A percentile compares a stretch with the other conserved stretches of the same genome.
phyloP scores from a whole-genome alignment of 2,329 filamentous ascomycete species.

The Aspergillus sp. region DNA sequence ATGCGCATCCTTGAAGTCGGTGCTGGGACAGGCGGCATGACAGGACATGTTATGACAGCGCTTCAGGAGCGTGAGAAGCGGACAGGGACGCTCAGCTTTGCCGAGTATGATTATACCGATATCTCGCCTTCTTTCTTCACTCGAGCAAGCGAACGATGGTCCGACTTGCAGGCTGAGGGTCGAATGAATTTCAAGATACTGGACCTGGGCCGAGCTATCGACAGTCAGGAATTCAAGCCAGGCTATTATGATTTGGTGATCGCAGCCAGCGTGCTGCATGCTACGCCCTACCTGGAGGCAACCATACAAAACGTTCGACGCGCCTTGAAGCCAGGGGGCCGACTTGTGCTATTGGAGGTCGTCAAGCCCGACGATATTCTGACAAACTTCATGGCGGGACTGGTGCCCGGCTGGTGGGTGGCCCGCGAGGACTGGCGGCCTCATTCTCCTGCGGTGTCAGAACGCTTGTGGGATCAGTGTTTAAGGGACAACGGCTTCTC shows the following conservation, averaged over 20 bases:
- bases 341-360: slow-evolving; percentile 14
- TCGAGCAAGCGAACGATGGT: slow-evolving; percentile 3
- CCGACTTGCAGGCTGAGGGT: slow-evolving; percentile 5
- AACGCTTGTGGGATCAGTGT: too few relatives aligned
- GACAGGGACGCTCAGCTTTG: neutral
- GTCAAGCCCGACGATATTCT: slow-evolving; percentile 4
- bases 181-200: slow-evolving; percentile 10
- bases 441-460: too few relatives aligned
- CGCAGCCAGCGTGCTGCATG: too few relatives aligned
- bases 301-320: too few relatives aligned
- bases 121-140: slow-evolving; percentile 16
- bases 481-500: too few relatives aligned
- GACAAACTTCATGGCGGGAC: slow-evolving; percentile 6
- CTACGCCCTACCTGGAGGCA: too few relatives aligned
- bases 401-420: slow-evolving; percentile 8
- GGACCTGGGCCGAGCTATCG: slow-evolving; percentile 5
- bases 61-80: too few relatives aligned
- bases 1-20: too few relatives aligned
- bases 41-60: too few relatives aligned
- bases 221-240: neutral
- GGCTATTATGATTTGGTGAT: too few relatives aligned
- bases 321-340: neutral
- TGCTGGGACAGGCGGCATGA: too few relatives aligned
- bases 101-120: slow-evolving; percentile 16
- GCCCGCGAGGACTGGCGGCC: too few relatives aligned